Conservation (phyloP, 805 yeast species). For the Sugiyamaella chiloensis region DNA sequence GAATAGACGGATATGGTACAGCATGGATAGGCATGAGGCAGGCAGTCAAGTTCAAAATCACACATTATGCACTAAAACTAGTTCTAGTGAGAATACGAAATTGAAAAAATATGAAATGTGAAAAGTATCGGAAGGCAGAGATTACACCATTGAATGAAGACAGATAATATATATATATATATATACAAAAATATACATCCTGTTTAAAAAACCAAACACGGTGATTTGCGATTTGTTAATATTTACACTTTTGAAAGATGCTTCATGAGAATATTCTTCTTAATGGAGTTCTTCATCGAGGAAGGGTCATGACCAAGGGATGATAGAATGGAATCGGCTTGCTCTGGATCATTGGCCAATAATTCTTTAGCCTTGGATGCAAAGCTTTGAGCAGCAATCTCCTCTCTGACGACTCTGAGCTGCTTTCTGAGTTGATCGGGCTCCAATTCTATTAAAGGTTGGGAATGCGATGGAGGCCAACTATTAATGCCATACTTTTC, state of each 20-base stretch:
- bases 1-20: constrained; percentile 38
- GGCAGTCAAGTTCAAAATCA: too few relatives aligned
- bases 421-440: constrained; percentile 38
- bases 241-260: constrained; percentile 50
- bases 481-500: constrained; percentile 44
- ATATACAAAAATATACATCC: not conserved
- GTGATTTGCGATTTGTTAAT: constrained; percentile 20
- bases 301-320: constrained; percentile 41
- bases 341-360: constrained; percentile 35
- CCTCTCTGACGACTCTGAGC: constrained; percentile 36
- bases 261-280: constrained; percentile 71
- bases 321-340: constrained; percentile 37
- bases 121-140: too few relatives aligned
- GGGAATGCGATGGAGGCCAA: constrained; percentile 44
- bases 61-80: too few relatives aligned
- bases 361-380: constrained; percentile 28
- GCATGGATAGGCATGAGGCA: too few relatives aligned
- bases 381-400: constrained; percentile 27
- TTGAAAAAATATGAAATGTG: too few relatives aligned
- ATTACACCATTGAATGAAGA: not conserved
- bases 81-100: too few relatives aligned
- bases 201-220: not conserved
- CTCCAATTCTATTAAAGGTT: constrained; percentile 40
- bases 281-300: constrained; percentile 47
- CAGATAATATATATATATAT: constrained; percentile 3